Base-by-base conservation (phyloP, 2,329 filamentous ascomycete species). In the Fusarium zealandicum region DNA sequence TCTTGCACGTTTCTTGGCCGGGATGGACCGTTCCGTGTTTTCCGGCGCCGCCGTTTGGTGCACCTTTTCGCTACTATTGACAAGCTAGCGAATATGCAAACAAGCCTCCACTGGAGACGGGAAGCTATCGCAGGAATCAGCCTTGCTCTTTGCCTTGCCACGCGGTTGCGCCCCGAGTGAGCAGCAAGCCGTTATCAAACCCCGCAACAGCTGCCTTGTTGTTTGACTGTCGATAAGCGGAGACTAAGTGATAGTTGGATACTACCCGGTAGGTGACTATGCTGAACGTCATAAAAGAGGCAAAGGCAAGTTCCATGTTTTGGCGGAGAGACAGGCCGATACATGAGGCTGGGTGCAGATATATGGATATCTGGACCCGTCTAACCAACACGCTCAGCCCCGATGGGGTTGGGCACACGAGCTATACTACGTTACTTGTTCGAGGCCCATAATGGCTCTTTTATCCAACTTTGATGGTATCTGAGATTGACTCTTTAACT, bases 1-100 rank as follows among this genome's bases (percentile, higher is more conserved):
- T 18, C 30, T 36, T 17, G 32, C 33, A 42, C 51, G 41, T 49
- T 25, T 53, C 25, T 46, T 52, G 55, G 16, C 30, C 59, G 59
- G 59, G 55, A 60, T 62, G 59, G 59, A 50, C 40, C 59, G 59
- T 60, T 12, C 59, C 59, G 59, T 63, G 27, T 52, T 46, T 39
- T 35, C 46, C 31, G 36, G 46, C 31, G 27, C 42, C 31, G 27
- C 42, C 38, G 28, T 58, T 41, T 37, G 38, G 30, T 54, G 36
- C n/a, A 12, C 38, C 11, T 38, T 49, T 42, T 20, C 17, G 13
- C 9, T 40, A 27, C 28, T 33, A 12, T 35, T 27, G 17, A 6
- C 44, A 5, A 20, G 3, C 28, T 13, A 20, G 17, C 8, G 5
- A n/a, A 31, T 31, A 35, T 38, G 31, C 25, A 43, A 16, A 30